Evolutionary conservation across 768 basidiomycete genomes (phyloP).

Genomic region (Mycena polygramma): DNA sequence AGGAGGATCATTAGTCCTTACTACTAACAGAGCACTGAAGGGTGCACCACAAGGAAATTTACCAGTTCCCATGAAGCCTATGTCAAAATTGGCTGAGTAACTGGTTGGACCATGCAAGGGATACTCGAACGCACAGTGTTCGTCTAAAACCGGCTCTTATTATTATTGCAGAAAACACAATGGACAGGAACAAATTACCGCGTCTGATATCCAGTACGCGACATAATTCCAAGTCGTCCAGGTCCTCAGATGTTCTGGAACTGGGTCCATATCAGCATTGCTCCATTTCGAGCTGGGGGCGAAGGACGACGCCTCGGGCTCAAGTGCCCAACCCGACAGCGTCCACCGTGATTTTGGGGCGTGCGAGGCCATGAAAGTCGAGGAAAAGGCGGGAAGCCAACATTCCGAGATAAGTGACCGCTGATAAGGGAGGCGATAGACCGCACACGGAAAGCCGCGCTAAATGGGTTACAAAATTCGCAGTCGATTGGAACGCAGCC

Average conservation of each 20-base stretch:
- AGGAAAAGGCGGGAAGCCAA: constrained; percentile 19
- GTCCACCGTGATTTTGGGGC: constrained; percentile 42
- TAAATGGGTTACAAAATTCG: not conserved
- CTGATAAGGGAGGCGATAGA: not conserved
- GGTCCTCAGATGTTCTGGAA: constrained; percentile 69
- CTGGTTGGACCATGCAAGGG: constrained; percentile 26
- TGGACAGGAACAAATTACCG: constrained; percentile 45
- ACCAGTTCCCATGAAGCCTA: constrained; percentile 69
- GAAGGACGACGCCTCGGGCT: constrained; percentile 66
- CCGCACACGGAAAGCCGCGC: not conserved
- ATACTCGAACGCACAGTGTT: constrained; percentile 22
- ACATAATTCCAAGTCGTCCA: constrained; percentile 80
- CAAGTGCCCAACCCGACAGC: constrained; percentile 62
- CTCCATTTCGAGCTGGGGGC: constrained; percentile 72
- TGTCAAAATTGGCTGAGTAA: constrained; percentile 39
- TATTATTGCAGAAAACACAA: not conserved
- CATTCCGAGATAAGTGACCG: not conserved
- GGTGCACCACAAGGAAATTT: too few species aligned
- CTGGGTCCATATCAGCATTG: constrained; percentile 86
- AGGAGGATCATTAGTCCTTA: too few species aligned
- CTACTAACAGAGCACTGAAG: too few species aligned
- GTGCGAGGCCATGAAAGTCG: constrained; percentile 24
- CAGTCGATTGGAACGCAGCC: too few species aligned
- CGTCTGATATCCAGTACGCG: constrained; percentile 71
- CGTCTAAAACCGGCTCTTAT: constrained; percentile 14